These are phyloP conservation scores for Piromyces finnis DNA, from an alignment of 192 early-diverging fungal species.

Conservation along the genomic window DNA sequence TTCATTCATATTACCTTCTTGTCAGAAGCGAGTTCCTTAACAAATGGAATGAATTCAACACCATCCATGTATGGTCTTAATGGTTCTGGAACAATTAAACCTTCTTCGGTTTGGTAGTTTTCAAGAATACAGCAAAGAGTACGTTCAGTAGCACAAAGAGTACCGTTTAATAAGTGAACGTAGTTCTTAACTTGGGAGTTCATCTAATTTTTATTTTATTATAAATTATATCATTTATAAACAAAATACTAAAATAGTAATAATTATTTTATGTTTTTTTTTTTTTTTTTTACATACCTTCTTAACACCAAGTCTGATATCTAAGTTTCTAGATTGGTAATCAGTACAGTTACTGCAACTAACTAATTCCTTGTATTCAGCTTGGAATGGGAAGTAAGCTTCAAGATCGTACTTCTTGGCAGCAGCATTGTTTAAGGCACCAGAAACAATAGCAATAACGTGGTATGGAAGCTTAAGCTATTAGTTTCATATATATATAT, in stretches of 20 bases:
- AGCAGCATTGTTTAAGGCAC: constrained; percentile 95
- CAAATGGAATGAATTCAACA: constrained; percentile 77
- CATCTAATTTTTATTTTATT: too few species aligned
- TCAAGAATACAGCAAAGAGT: constrained; percentile 89
- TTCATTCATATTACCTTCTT: not conserved
- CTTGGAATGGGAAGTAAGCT: constrained; percentile 98
- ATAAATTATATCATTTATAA: too few species aligned
- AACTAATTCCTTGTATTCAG: constrained; percentile 94
- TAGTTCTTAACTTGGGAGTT: constrained; percentile 86
- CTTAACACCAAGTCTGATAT: constrained; percentile 92
- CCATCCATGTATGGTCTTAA: constrained; percentile 89
- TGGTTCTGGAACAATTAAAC: constrained; percentile 68
- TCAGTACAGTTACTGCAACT: constrained; percentile 99
- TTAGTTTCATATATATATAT: too few species aligned
- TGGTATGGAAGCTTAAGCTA: constrained; percentile 86
- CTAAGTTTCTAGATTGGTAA: constrained; percentile 85
- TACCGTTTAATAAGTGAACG: constrained; percentile 94
- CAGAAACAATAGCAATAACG: constrained; percentile 88
- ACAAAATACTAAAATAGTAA: too few species aligned
- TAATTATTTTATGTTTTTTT: not conserved
- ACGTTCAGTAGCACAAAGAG: constrained; percentile 86
- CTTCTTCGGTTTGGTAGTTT: constrained; percentile 82
- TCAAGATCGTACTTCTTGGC: constrained; percentile 99
- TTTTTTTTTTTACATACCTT: constrained; percentile 23
- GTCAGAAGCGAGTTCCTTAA: constrained; percentile 9